Percentiles rank a stretch among this genome's conserved stretches.
Conservation (phyloP, 2,329 filamentous ascomycete species). For the Ramularia collo-cygni region DNA sequence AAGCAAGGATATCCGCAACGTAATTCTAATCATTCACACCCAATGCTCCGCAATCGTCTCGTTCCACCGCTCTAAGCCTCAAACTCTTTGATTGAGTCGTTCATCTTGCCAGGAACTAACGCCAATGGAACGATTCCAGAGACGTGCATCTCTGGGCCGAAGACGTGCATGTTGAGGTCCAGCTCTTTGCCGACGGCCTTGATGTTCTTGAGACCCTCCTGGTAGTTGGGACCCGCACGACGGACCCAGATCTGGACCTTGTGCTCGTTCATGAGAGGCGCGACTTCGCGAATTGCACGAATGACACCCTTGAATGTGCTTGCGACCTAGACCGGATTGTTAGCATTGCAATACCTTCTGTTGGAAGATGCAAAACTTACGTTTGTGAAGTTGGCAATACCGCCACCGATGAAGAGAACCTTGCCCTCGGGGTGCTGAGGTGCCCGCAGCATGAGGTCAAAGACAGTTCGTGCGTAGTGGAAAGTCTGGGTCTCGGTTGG, state of each 20-base stretch:
- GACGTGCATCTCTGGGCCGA: slow-evolving; percentile 76
- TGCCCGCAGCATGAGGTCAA: slow-evolving; percentile 94
- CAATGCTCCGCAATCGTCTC: background rate
- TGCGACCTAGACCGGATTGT: slow-evolving; percentile 50
- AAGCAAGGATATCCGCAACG: background rate
- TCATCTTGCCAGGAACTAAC: slow-evolving; percentile 55
- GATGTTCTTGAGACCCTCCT: slow-evolving; percentile 99
- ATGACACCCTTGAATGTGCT: slow-evolving; percentile 99
- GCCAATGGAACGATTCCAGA: slow-evolving; percentile 93
- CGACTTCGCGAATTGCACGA: slow-evolving; percentile 84
- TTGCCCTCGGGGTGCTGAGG: slow-evolving; percentile 83
- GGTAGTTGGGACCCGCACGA: slow-evolving; percentile 92
- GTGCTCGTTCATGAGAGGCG: slow-evolving; percentile 82
- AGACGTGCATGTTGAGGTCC: slow-evolving; percentile 89
- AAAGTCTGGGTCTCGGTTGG: slow-evolving; percentile 98
- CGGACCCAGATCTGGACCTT: slow-evolving; percentile 97
- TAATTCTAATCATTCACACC: background rate
- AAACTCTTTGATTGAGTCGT: slow-evolving; percentile 56
- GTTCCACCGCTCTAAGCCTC: slow-evolving; percentile 34
- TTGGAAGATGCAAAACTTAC: slow-evolving; percentile 36
- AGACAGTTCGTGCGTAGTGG: slow-evolving; percentile 95
- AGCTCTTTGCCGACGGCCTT: slow-evolving; percentile 93
- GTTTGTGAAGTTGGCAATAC: slow-evolving; percentile 99
- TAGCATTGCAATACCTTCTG: slow-evolving; percentile 3
- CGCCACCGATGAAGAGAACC: slow-evolving; percentile 98